Evolutionary conservation across 2,329 filamentous ascomycete species (phyloP), one percentile per base, ranked within the genome.

Genomic region (Hymenoscyphus linearis): DNA sequence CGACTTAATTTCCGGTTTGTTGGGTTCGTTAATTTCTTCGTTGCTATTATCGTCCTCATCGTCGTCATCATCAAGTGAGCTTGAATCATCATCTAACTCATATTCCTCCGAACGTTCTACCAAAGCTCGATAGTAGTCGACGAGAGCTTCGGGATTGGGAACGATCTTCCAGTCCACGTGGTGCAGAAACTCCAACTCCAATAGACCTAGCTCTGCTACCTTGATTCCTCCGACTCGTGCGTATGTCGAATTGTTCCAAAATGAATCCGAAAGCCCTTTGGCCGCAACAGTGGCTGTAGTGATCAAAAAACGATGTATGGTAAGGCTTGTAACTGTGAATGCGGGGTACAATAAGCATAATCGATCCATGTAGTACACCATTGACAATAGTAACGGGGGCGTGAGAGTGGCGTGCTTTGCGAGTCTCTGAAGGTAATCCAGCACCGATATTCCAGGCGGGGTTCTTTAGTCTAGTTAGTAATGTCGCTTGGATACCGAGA

Each of bases 281-380:
- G 93, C 91, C 6, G 93, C 95, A 4, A 99, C 95, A 0, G 95
- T 97, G 10, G 93, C 93, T 22, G 93, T 92, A 1, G 93, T 95
- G 67, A 99, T 99, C 10, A 99, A 83, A 72, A 98, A 99, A 9
- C 95, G 92, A 77, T 99, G 95, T 2, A 99, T 93, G 0, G 95
- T 99, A 22, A 99, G 81, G 54, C 91, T 96, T 73, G 93, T 96
- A 68, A 99, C 96, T 31, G 93, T 97, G 74, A 99, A 99, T 54
- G 93, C 90, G 2, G 91, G 89, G 73, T 97, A 99, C 62, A 96
- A 80, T 12, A 90, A 88, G 75, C 93, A 99, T 25, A 99, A 82
- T 35, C 92, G 88, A 76, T 99, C 95, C 70, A 99, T 98, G 72
- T 98, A 99, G 73, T 96, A 99, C 61, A 99, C 95, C 91, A 99